A percentile compares a stretch with the other conserved stretches of the same genome.
Evolutionary conservation across 208 protist genomes (phyloP).

Genomic region (Novymonas esmeraldas): DNA sequence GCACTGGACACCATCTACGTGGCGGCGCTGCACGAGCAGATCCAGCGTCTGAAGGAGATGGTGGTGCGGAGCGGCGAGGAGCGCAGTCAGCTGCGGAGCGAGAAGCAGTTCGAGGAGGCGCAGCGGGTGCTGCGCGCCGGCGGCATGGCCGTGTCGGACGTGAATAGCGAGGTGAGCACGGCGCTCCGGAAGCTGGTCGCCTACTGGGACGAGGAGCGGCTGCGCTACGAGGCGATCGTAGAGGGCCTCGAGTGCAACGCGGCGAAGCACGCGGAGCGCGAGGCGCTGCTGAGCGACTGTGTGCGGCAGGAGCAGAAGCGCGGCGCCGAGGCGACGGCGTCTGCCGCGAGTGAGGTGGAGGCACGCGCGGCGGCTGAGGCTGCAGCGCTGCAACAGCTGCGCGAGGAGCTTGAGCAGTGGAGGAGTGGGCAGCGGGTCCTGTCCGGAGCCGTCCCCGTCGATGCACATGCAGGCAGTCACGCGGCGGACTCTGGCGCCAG

Average conservation of each 20-base stretch:
- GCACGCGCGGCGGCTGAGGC: not conserved
- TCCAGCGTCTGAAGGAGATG: constrained; percentile 37
- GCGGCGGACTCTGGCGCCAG: not conserved
- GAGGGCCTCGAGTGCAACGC: constrained; percentile 25
- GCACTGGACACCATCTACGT: constrained; percentile 28
- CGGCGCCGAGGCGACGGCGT: not conserved
- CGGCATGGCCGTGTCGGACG: not conserved
- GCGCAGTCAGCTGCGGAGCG: constrained; percentile 19
- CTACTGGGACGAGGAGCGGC: constrained; percentile 25
- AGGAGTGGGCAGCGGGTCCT: not conserved
- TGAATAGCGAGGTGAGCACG: constrained; percentile 1
- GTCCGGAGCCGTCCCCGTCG: not conserved
- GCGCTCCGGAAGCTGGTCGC: constrained; percentile 18
- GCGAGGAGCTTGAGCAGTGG: constrained; percentile 8
- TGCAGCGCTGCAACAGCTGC: constrained; percentile 2
- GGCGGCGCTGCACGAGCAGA: constrained; percentile 39
- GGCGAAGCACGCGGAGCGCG: constrained; percentile 22
- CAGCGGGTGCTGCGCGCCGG: constrained; percentile 9
- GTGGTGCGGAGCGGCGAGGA: constrained; percentile 35
- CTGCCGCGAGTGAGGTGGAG: not conserved
- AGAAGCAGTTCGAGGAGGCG: constrained; percentile 24
- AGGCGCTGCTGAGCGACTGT: constrained; percentile 20
- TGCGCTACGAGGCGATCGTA: constrained; percentile 24
- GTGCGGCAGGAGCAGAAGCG: constrained; percentile 22
- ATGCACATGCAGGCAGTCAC: not conserved